phyloP scores from a whole-genome alignment of 2,329 filamentous ascomycete species.

The Colletotrichum graminicola region DNA sequence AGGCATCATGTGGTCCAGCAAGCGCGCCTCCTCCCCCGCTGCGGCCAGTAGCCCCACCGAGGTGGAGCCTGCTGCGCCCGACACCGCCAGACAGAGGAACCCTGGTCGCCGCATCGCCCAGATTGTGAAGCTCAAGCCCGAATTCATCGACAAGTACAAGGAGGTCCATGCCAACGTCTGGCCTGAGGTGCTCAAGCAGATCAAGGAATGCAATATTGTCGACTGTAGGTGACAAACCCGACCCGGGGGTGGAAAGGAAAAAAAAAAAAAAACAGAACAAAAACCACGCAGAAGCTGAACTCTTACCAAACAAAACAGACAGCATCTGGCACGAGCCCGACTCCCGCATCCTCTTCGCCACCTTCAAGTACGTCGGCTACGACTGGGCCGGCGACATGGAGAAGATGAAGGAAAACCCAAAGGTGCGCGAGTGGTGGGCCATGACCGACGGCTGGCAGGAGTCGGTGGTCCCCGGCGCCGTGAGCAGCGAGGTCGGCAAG shows the following conservation, averaged over 20 bases:
- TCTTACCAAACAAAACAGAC: constrained; percentile 60
- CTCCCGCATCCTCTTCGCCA: constrained; percentile 76
- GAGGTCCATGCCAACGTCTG: constrained; percentile 79
- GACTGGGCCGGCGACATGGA: constrained; percentile 82
- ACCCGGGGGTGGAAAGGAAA: too few species aligned
- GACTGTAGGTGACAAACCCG: constrained; percentile 68
- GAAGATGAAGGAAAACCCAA: constrained; percentile 78
- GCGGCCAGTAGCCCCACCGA: constrained; percentile 28
- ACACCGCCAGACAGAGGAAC: constrained; percentile 49
- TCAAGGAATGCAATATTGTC: constrained; percentile 79
- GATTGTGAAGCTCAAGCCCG: constrained; percentile 78
- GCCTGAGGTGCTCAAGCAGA: constrained; percentile 82
- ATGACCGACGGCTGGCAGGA: constrained; percentile 85
- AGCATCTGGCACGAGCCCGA: constrained; percentile 78
- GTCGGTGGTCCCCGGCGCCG: constrained; percentile 70
- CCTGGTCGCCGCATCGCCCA: constrained; percentile 73
- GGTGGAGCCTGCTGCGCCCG: constrained; percentile 32
- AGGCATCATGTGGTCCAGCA: constrained; percentile 36
- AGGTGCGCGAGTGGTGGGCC: constrained; percentile 82
- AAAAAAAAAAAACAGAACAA: too few species aligned
- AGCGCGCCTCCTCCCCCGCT: constrained; percentile 35
- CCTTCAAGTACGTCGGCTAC: constrained; percentile 82
- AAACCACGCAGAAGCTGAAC: not conserved
- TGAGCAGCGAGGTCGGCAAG: constrained; percentile 68
- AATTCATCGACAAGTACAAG: constrained; percentile 77